A percentile compares a stretch with the other conserved stretches of the same genome.
Conservation (phyloP, 2,329 filamentous ascomycete genomes). For the Hymenoscyphus albidus region DNA sequence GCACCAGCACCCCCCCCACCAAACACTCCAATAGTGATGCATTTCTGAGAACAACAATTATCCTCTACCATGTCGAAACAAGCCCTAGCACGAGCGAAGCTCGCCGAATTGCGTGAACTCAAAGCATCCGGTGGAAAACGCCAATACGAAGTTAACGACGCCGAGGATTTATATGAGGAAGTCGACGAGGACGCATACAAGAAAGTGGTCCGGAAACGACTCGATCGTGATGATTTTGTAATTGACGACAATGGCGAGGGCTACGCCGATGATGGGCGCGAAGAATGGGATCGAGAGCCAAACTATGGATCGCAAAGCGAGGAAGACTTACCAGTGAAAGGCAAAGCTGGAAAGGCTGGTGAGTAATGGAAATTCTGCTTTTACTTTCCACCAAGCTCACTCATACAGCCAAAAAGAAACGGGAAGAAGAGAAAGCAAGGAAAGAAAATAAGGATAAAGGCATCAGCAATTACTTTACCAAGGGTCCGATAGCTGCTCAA, state of each 20-base stretch:
- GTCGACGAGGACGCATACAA: slow-evolving; percentile 98
- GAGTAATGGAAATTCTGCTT: slow-evolving; percentile 10
- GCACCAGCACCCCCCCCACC: slow-evolving; percentile 4
- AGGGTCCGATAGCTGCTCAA: slow-evolving; percentile 61
- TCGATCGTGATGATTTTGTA: slow-evolving; percentile 95
- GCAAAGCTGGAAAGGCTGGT: slow-evolving; percentile 47
- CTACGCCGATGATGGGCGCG: slow-evolving; percentile 92
- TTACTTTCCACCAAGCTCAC: slow-evolving; percentile 9
- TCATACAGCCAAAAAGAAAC: slow-evolving; percentile 71
- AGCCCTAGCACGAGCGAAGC: slow-evolving; percentile 40
- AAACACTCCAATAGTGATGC: slow-evolving; percentile 14
- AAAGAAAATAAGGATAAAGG: slow-evolving; percentile 84
- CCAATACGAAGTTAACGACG: slow-evolving; percentile 80
- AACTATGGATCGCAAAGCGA: slow-evolving; percentile 74
- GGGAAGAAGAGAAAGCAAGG: slow-evolving; percentile 80
- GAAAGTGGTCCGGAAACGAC: slow-evolving; percentile 81
- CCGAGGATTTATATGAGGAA: slow-evolving; percentile 85
- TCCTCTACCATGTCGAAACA: slow-evolving; percentile 34
- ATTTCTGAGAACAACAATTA: slow-evolving; percentile 12
- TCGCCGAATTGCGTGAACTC: slow-evolving; percentile 78
- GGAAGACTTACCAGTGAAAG: slow-evolving; percentile 50
- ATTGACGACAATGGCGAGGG: slow-evolving; percentile 97
- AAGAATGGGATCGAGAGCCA: slow-evolving; percentile 74
- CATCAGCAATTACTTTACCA: slow-evolving; percentile 92
- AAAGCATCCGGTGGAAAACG: slow-evolving; percentile 88